Evolutionary conservation across 495 filamentous ascomycete species (phyloP).

Genomic region (Podospora sp.): DNA sequence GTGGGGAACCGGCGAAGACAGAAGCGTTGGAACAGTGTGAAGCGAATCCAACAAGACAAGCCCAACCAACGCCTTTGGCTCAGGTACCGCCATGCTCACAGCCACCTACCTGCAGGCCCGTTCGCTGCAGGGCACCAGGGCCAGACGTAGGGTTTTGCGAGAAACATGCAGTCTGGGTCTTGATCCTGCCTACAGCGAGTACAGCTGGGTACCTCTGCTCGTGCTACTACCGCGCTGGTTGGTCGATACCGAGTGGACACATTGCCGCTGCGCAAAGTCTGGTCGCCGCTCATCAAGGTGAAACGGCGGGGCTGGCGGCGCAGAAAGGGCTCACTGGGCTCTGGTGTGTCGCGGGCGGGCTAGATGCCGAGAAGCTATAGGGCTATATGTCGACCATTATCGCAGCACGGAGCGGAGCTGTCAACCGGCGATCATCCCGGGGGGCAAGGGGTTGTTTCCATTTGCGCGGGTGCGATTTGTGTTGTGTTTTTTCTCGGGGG

Average conservation of each 20-base stretch:
- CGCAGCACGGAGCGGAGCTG: neutral
- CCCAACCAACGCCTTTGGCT: slow-evolving; percentile 2
- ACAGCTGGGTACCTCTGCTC: too few species aligned
- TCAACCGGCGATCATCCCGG: slow-evolving; percentile 6
- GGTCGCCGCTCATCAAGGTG: slow-evolving; percentile 21
- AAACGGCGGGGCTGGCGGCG: slow-evolving; percentile 23
- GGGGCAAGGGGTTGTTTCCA: neutral
- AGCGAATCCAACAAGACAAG: too few species aligned
- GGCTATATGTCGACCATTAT: slow-evolving; percentile 19
- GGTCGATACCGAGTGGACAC: too few species aligned
- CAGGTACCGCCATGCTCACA: slow-evolving; percentile 24
- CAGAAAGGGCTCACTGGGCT: neutral
- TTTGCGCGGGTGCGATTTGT: neutral
- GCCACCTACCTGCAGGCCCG: slow-evolving; percentile 24
- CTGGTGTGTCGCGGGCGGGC: neutral
- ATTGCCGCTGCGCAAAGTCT: neutral
- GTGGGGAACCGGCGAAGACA: too few species aligned
- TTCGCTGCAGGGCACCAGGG: slow-evolving; percentile 21
- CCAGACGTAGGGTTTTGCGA: too few species aligned
- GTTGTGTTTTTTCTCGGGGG: neutral
- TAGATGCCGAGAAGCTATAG: slow-evolving; percentile 16
- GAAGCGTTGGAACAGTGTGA: too few species aligned
- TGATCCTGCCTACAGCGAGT: too few species aligned
- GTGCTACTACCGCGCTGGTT: too few species aligned
- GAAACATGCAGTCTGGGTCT: slow-evolving; percentile 3